Evolutionary conservation across 2,329 filamentous ascomycete genomes (phyloP).

Genomic region (Botryosphaeria agaves): DNA sequence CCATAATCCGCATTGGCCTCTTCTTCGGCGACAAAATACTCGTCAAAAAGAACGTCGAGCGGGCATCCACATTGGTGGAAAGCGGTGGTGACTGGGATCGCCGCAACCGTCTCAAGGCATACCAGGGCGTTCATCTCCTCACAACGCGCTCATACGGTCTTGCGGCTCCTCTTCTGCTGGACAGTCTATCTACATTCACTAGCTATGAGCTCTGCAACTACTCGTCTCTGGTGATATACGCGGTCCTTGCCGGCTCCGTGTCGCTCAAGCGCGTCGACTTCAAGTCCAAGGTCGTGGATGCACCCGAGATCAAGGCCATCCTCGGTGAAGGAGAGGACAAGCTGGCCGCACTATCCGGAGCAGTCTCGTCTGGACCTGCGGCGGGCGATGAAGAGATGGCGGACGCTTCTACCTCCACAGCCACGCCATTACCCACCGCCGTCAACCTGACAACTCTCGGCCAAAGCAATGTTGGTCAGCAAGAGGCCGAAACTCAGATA

Average conservation of each 20-base stretch:
- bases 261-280: slow-evolving; percentile 95
- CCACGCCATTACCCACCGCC: slow-evolving; percentile 41
- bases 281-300: slow-evolving; percentile 97
- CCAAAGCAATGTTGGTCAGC: slow-evolving; percentile 43
- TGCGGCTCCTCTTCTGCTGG: slow-evolving; percentile 81
- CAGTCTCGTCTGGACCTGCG: slow-evolving; percentile 63
- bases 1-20: slow-evolving; percentile 85
- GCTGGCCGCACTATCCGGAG: slow-evolving; percentile 63
- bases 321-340: slow-evolving; percentile 82
- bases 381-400: slow-evolving; percentile 60
- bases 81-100: slow-evolving; percentile 97
- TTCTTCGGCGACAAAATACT: slow-evolving; percentile 90
- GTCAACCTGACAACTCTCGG: slow-evolving; percentile 83
- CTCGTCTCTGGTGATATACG: slow-evolving; percentile 85
- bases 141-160: slow-evolving; percentile 82
- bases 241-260: slow-evolving; percentile 83
- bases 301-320: slow-evolving; percentile 94
- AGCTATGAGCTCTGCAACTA: slow-evolving; percentile 98
- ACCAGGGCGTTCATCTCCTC: slow-evolving; percentile 85
- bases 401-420: slow-evolving; percentile 34
- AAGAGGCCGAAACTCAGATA: slow-evolving; percentile 63
- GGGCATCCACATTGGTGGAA: slow-evolving; percentile 79
- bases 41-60: slow-evolving; percentile 86
- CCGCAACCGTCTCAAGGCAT: slow-evolving; percentile 94
- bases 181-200: slow-evolving; percentile 94